Conservation (phyloP, 2,329 filamentous ascomycete species). For the Aspergillus candidus region DNA sequence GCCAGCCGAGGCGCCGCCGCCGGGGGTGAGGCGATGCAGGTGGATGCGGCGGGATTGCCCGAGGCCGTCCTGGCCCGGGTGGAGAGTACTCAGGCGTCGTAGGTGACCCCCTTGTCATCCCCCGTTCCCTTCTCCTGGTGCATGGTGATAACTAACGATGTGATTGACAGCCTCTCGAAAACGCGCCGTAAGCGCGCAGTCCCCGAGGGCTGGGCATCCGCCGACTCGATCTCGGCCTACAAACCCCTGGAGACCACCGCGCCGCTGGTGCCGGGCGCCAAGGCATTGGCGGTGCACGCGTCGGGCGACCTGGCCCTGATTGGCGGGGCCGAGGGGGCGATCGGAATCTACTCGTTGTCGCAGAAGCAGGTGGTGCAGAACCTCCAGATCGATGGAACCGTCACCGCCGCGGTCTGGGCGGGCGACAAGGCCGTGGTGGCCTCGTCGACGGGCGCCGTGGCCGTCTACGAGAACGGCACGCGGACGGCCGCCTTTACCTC, state of each 20-base stretch:
- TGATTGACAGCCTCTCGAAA: conserved; percentile 63
- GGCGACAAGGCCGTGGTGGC: conserved; percentile 65
- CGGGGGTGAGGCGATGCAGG: conserved; percentile 82
- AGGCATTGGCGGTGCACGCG: conserved; percentile 52
- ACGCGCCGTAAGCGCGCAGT: conserved; percentile 83
- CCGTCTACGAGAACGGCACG: conserved; percentile 67
- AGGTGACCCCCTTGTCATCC: conserved; percentile 34
- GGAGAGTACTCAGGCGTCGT: conserved; percentile 74
- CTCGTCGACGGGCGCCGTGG: conserved; percentile 70
- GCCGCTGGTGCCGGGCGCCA: conserved; percentile 54
- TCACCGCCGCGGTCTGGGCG: conserved; percentile 57
- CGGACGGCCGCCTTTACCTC: conserved; percentile 67
- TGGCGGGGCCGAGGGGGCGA: conserved; percentile 67
- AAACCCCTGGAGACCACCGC: conserved; percentile 50
- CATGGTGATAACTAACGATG: conserved; percentile 12
- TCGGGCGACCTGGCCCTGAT: conserved; percentile 63
- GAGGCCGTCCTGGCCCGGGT: conserved; percentile 66
- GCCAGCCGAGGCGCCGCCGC: conserved; percentile 40
- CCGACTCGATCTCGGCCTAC: conserved; percentile 62
- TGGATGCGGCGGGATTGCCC: conserved; percentile 73
- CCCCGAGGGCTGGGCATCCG: conserved; percentile 76
- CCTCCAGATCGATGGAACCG: conserved; percentile 57
- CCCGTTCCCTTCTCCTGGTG: neutral
- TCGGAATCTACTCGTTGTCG: conserved; percentile 72
- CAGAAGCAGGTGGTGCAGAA: conserved; percentile 68